Percentiles rank a stretch among this genome's conserved stretches.
Evolutionary conservation across 306 rosid genomes (phyloP).

Genomic region (Styphnolobium japonicum): DNA sequence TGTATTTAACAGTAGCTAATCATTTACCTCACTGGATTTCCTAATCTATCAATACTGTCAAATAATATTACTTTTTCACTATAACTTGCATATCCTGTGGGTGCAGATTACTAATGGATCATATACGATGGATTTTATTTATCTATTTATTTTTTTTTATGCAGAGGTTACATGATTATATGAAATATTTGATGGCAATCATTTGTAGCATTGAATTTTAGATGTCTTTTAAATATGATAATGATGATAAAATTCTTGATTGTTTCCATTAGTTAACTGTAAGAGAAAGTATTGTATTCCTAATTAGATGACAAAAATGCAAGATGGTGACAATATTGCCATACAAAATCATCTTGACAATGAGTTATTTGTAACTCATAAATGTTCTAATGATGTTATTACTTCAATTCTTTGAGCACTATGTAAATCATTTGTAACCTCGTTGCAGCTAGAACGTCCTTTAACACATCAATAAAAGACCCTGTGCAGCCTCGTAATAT

Average conservation of each 20-base stretch:
- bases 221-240: background rate
- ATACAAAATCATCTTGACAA: too few relatives aligned
- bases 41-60: background rate
- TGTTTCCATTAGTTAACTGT: background rate
- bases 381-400: background rate
- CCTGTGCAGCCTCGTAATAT: conserved; percentile 31
- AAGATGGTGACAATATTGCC: background rate
- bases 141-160: too few relatives aligned
- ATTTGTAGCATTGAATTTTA: too few relatives aligned
- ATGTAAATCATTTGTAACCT: background rate
- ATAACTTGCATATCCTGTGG: background rate
- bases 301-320: background rate
- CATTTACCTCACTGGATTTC: background rate
- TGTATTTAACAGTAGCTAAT: background rate
- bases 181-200: too few relatives aligned
- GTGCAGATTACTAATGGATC: background rate
- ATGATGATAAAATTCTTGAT: background rate
- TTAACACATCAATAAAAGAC: conserved; percentile 29
- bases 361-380: background rate
- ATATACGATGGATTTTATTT: background rate
- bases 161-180: too few relatives aligned
- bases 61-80: background rate
- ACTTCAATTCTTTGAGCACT: background rate
- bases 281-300: background rate
- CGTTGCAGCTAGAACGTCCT: conserved; percentile 37